Evolutionary conservation across 106 monocot species (phyloP), one percentile per base, ranked within the genome.

Genomic region (Vanilla planifolia): DNA sequence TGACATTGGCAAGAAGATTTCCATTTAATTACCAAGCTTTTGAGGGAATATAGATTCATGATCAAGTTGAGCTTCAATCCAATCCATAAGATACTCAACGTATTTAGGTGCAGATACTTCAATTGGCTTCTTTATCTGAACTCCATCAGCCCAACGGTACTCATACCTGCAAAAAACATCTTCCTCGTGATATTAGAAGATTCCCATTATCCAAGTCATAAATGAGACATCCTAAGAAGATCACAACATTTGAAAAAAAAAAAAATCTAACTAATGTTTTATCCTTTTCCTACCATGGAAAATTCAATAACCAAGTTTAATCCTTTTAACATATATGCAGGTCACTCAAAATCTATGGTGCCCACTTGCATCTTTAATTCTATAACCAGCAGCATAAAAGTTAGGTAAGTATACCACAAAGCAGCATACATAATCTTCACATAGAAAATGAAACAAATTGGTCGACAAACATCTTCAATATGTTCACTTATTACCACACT

Each of bases 61-160:
- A 61, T 96, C 96, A 48, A 96, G 81, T 67, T 91, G 96, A 70
- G 43, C 73, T 82, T 96, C 96, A 79, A 96, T 96, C 96, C 96
- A 96, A 20, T 96, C 96, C 96, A 96, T 96, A 71, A 96, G 63
- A 71, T 88, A 96, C 61, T 96, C 96, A 36, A 96, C 96, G 77
- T 96, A 96, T 72, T 91, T 91, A 69, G 96, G 96, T 55, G 96
- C 96, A 63, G 96, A 96, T 46, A 91, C 96, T 81, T 96, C 91
- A 51, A 96, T 91, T 7, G 96, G 96, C 66, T 91, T 96, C 79
- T 96, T 96, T 81, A 96, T 96, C 61, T 91, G 91, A 43, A 96
- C 96, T 64, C 96, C 96, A 85, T 96, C 96, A 44, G 96, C 96
- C 96, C 96, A 91, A 64, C 91, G 74, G 55, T 96, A 96, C 67